phyloP scores from a whole-genome alignment of 164 flowering plant species.

The Macadamia integrifolia region DNA sequence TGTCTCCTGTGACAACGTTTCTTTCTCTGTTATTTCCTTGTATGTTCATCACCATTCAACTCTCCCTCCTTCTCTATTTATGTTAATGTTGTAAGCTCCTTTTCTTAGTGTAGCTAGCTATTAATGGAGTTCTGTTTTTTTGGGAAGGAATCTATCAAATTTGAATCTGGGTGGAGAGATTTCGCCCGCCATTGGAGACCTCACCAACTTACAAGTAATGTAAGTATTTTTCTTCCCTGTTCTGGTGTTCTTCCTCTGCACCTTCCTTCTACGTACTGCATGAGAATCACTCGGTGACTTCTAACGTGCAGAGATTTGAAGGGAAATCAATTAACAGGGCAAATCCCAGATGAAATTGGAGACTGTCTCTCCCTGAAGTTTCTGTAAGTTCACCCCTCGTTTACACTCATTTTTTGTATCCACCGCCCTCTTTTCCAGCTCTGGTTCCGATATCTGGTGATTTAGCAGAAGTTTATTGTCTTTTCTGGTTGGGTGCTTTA shows the following conservation, averaged over 20 bases:
- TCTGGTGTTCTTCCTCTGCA: not conserved
- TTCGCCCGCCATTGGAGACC: conserved; percentile 74
- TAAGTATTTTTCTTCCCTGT: conserved; percentile 15
- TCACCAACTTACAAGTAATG: conserved; percentile 58
- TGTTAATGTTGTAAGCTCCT: not conserved
- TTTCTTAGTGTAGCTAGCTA: too few species aligned
- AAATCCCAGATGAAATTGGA: conserved; percentile 95
- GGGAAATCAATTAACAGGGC: conserved; percentile 77
- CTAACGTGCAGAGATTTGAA: conserved; percentile 57
- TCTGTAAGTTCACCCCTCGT: conserved; percentile 35
- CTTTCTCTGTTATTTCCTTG: conserved; percentile 66
- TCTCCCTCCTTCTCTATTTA: not conserved
- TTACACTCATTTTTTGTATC: too few species aligned
- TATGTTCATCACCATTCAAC: conserved; percentile 21
- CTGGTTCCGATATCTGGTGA: too few species aligned
- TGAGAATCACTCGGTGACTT: too few species aligned
- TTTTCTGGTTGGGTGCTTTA: not conserved
- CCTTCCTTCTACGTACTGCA: too few species aligned
- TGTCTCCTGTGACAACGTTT: conserved; percentile 58
- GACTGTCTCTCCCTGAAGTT: conserved; percentile 45
- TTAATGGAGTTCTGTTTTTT: not conserved
- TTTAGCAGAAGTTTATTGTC: too few species aligned
- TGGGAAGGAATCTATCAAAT: conserved; percentile 66
- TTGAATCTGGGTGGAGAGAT: conserved; percentile 86
- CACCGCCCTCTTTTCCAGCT: too few species aligned